A percentile compares a stretch with the other conserved stretches of the same genome.
These are phyloP conservation scores for Puccinia triticina DNA, from an alignment of 1,284 basidiomycete species.

Conservation along the genomic window DNA sequence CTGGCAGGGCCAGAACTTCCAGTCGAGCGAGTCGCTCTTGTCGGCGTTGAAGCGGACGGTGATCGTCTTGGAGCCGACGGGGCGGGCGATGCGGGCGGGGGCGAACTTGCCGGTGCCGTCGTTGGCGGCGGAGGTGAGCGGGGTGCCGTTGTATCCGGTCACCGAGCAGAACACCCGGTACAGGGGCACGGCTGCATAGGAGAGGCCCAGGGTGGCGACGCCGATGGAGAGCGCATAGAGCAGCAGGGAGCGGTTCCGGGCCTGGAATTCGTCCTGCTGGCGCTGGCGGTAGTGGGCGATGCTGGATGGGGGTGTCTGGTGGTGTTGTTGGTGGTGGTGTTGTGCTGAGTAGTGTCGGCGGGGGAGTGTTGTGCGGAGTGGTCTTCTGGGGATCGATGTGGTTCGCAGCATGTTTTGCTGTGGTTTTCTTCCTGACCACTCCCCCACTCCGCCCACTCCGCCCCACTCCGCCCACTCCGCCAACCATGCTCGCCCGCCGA, in stretches of 20 bases:
- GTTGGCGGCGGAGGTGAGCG: slow-evolving; percentile 66
- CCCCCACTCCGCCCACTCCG: too few relatives aligned
- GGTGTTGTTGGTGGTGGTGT: neutral
- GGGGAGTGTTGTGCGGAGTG: too few relatives aligned
- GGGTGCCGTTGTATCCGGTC: slow-evolving; percentile 94
- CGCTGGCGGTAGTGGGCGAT: slow-evolving; percentile 34
- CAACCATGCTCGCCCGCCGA: neutral
- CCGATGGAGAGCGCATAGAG: slow-evolving; percentile 80
- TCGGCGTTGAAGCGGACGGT: slow-evolving; percentile 96
- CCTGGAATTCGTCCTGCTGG: slow-evolving; percentile 35
- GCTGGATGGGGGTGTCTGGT: neutral
- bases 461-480: too few relatives aligned
- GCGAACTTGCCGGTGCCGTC: slow-evolving; percentile 53
- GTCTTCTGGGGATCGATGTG: neutral
- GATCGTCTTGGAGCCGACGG: slow-evolving; percentile 68
- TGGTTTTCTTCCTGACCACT: neutral
- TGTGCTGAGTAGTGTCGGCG: too few relatives aligned
- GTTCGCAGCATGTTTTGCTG: neutral
- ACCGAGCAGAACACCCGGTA: slow-evolving; percentile 98
- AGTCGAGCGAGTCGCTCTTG: slow-evolving; percentile 82
- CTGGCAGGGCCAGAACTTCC: slow-evolving; percentile 90
- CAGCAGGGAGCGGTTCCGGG: slow-evolving; percentile 69
- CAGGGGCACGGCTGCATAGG: slow-evolving; percentile 93
- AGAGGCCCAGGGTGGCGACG: slow-evolving; percentile 76
- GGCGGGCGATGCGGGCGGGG: slow-evolving; percentile 70